These are phyloP conservation scores for Aspergillus conjunctus DNA, from an alignment of 495 filamentous ascomycete genomes.

Conservation along the genomic window DNA sequence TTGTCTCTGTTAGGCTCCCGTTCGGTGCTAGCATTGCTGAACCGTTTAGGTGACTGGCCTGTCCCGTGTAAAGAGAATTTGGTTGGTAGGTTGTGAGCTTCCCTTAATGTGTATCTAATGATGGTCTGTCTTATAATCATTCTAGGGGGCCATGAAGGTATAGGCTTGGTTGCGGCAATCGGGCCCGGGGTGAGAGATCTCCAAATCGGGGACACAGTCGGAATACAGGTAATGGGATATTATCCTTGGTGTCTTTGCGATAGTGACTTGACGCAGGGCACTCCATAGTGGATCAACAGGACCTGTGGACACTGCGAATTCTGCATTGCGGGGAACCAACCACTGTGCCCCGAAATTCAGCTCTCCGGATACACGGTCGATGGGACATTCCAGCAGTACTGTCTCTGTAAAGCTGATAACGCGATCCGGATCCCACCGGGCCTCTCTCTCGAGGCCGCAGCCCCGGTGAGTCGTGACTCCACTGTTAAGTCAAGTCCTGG, in stretches of 20 bases:
- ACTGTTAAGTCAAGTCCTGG: not conserved
- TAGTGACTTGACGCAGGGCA: not conserved
- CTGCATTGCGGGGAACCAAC: conserved; percentile 10
- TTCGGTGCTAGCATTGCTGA: not conserved
- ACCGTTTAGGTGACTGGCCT: conserved; percentile 9
- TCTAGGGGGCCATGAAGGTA: conserved; percentile 17
- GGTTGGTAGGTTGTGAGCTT: conserved; percentile 16
- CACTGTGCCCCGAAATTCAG: conserved; percentile 14
- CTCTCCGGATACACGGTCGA: conserved; percentile 23
- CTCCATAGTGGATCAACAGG: conserved; percentile 16
- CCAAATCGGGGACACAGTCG: conserved; percentile 10
- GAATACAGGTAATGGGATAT: conserved; percentile 12
- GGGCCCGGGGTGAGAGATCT: conserved; percentile 1
- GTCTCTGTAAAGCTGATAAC: conserved; percentile 18
- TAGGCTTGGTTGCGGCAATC: conserved; percentile 2
- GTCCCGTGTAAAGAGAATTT: conserved; percentile 5
- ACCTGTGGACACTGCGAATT: conserved; percentile 22
- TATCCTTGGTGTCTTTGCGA: not conserved
- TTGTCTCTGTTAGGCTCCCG: not conserved
- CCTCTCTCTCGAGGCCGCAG: conserved; percentile 15
- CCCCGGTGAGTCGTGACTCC: conserved; percentile 10
- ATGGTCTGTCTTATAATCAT: too few relatives aligned
- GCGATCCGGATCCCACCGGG: conserved; percentile 14
- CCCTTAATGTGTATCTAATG: too few relatives aligned
- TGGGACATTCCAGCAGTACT: conserved; percentile 27